Evolutionary conservation across 1,284 basidiomycete genomes (phyloP), one percentile per base, ranked within the genome.

Genomic region (Austropuccinia psidii): DNA sequence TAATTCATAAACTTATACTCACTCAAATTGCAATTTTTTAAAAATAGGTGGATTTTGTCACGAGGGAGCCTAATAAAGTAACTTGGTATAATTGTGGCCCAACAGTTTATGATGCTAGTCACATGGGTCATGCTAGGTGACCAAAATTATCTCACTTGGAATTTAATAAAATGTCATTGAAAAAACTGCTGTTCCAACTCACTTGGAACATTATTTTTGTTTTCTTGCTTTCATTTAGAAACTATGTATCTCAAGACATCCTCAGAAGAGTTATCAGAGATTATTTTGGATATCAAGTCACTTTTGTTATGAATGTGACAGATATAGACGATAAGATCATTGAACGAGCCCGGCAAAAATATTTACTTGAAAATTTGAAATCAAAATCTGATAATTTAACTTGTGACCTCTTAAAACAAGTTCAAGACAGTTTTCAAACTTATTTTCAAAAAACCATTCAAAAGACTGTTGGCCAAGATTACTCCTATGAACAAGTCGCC

Each of bases 281-380:
- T 83, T 98, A 97, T 82, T 97, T 98, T 82, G 90, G 90, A 55
- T 98, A 96, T 80, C 91, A 98, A 79, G 89, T 98, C 74, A 91
- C 97, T 81, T 98, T 98, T 81, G 95, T 98, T 73, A 97, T 97
- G 93, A 99, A 99, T 82, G 88, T 99, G 79, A 99, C 96, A 4
- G 96, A 99, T 82, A 96, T 99, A 76, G 96, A 99, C 80, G 96
- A 98, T 85, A 99, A 99, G 86, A 95, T 92, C 76, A 77, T 85
- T 78, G 55, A 70, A 72, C 76, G 76, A 39, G 70, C 74, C 8
- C 77, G 80, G 13, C 80, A 81, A 62, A 70, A 76, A 8, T 75
- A 79, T n/a, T 45, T 62, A 17, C 37, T 50, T 3, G 50, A 9
- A 1, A 33, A 49, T 29, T 39, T 45, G 7, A 29, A 17, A n/a